Percentiles rank a stretch among this genome's conserved stretches.
Evolutionary conservation across 2,329 filamentous ascomycete genomes (phyloP).

Genomic region (Nemania bipapillata): DNA sequence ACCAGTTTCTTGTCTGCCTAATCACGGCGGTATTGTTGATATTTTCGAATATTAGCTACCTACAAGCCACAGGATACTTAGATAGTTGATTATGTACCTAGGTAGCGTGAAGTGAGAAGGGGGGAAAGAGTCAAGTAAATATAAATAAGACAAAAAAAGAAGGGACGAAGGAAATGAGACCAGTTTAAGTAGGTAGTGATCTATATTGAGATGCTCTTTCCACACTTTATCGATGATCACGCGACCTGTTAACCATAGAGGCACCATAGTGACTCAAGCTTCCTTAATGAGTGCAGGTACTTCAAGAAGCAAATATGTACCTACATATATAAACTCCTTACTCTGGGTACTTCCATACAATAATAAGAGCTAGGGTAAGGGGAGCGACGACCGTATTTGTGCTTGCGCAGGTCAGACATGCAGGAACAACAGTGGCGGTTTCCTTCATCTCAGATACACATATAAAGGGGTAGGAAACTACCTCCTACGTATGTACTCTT

Average conservation of each 20-base stretch:
- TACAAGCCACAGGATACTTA: background rate
- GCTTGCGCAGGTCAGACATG: conserved; percentile 11
- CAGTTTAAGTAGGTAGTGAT: background rate
- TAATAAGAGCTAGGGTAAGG: background rate
- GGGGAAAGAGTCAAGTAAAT: background rate
- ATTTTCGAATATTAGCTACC: background rate
- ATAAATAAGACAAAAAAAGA: too few species aligned
- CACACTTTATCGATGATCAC: background rate
- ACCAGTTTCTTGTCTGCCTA: background rate
- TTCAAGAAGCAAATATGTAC: background rate
- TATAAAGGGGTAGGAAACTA: background rate
- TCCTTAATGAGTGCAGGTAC: background rate
- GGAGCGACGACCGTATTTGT: background rate
- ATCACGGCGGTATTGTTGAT: background rate
- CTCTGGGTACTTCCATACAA: background rate
- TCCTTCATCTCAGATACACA: background rate
- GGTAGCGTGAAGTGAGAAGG: too few species aligned
- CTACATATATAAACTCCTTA: background rate
- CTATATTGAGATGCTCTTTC: background rate
- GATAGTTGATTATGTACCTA: background rate
- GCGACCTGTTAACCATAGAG: background rate
- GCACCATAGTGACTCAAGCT: background rate
- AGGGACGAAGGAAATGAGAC: background rate
- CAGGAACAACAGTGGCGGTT: background rate
- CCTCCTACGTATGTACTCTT: background rate